phyloP scores from a whole-genome alignment of 2,329 filamentous ascomycete species.

The Dactylellina haptotyla region DNA sequence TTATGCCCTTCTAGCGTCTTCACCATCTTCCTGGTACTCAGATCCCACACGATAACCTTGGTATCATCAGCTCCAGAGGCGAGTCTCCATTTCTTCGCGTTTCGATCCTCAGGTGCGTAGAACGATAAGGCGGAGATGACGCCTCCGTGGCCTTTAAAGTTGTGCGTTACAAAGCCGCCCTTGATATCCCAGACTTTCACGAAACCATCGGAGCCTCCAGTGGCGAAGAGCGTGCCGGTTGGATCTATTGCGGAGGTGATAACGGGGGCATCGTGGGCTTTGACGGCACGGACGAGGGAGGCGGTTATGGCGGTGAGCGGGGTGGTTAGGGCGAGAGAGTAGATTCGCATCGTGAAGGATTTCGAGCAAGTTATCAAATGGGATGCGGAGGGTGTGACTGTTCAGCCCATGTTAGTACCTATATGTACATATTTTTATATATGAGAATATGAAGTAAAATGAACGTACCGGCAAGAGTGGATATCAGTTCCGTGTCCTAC shows the following conservation, averaged over 20 bases:
- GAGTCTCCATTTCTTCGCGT: constrained; percentile 73
- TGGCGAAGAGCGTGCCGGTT: constrained; percentile 88
- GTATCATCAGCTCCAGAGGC: constrained; percentile 95
- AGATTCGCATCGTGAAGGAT: constrained; percentile 95
- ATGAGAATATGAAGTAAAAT: constrained; percentile 22
- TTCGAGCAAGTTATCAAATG: constrained; percentile 92
- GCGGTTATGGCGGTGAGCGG: constrained; percentile 68
- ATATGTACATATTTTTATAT: background rate
- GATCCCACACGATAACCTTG: constrained; percentile 88
- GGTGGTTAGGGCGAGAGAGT: constrained; percentile 70
- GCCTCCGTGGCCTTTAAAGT: constrained; percentile 90
- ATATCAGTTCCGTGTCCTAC: constrained; percentile 81
- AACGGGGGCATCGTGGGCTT: constrained; percentile 89
- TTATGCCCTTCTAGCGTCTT: constrained; percentile 89
- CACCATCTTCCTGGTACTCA: constrained; percentile 81
- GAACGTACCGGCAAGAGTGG: constrained; percentile 72
- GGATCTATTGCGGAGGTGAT: constrained; percentile 85
- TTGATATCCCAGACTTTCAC: constrained; percentile 97
- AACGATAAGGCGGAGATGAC: constrained; percentile 91
- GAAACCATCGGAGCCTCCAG: constrained; percentile 88
- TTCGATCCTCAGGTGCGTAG: constrained; percentile 71
- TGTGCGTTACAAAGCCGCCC: constrained; percentile 91
- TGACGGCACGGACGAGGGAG: constrained; percentile 79
- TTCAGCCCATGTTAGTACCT: constrained; percentile 52
- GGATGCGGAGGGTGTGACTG: constrained; percentile 86